Conservation (phyloP, 352 stramenopile species). For the Bremia lactucae region DNA sequence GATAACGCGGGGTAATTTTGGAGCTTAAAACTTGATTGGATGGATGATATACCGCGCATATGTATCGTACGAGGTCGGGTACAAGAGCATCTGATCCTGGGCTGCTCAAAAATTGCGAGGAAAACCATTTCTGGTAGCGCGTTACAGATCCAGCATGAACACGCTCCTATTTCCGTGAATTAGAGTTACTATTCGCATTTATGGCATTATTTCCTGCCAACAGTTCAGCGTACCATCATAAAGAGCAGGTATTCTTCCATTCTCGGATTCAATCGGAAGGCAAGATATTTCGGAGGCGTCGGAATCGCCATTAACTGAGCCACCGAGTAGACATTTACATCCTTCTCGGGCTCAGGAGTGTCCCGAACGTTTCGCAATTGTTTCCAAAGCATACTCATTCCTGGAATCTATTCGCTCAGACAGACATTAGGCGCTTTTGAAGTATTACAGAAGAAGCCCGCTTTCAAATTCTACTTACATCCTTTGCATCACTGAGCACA, state of each 20-base stretch:
- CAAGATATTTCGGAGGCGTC: constrained; percentile 66
- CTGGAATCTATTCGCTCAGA: constrained; percentile 34
- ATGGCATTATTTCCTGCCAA: neutral
- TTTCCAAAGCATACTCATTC: constrained; percentile 79
- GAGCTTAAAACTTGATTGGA: constrained; percentile 72
- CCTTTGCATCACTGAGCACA: constrained; percentile 68
- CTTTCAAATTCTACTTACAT: constrained; percentile 28
- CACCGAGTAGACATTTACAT: constrained; percentile 46
- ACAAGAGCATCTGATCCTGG: constrained; percentile 61
- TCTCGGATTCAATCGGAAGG: constrained; percentile 70
- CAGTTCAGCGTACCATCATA: constrained; percentile 53
- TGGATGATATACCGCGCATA: constrained; percentile 75
- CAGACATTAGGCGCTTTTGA: neutral
- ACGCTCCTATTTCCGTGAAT: constrained; percentile 37
- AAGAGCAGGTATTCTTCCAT: constrained; percentile 83
- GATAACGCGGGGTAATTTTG: constrained; percentile 79
- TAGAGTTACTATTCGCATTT: too few species aligned
- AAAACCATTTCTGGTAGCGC: constrained; percentile 84
- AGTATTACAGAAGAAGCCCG: neutral
- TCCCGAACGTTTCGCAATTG: constrained; percentile 61
- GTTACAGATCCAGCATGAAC: constrained; percentile 67
- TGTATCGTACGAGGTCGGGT: constrained; percentile 72
- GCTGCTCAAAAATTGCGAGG: constrained; percentile 62
- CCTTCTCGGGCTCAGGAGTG: constrained; percentile 28
- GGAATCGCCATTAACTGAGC: constrained; percentile 60